A percentile compares a stretch with the other conserved stretches of the same genome.
phyloP scores from a whole-genome alignment of 2,329 filamentous ascomycete species.

The Shiraia sp. region DNA sequence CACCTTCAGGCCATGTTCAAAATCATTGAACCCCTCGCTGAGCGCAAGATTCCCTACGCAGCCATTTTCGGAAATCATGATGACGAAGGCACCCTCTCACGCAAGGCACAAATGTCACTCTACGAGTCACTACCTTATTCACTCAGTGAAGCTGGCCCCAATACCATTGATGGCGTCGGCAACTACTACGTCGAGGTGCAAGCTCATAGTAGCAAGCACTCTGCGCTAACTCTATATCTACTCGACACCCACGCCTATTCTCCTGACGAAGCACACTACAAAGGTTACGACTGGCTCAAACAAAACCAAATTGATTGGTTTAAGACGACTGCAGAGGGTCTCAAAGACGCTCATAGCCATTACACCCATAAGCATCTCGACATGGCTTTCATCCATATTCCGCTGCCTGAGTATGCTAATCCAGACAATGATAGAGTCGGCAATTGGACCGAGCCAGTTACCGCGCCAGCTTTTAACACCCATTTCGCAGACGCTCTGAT shows the following conservation, averaged over 20 bases:
- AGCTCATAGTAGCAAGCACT: constrained; percentile 81
- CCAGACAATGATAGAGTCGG: constrained; percentile 65
- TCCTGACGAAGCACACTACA: constrained; percentile 82
- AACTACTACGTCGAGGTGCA: constrained; percentile 95
- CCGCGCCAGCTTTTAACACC: constrained; percentile 85
- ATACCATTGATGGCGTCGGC: constrained; percentile 83
- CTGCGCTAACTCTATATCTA: constrained; percentile 90
- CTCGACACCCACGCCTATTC: constrained; percentile 92
- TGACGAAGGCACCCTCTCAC: constrained; percentile 81
- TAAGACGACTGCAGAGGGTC: constrained; percentile 70
- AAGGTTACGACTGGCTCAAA: constrained; percentile 98
- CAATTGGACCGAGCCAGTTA: constrained; percentile 79
- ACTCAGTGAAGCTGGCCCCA: constrained; percentile 80
- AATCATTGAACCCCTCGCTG: constrained; percentile 79
- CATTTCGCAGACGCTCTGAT: constrained; percentile 91
- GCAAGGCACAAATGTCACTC: constrained; percentile 79
- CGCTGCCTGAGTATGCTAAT: constrained; percentile 82
- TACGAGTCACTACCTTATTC: constrained; percentile 88
- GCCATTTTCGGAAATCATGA: constrained; percentile 98
- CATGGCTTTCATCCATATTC: constrained; percentile 96
- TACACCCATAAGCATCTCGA: constrained; percentile 95
- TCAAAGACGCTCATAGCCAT: constrained; percentile 72
- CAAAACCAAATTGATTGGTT: constrained; percentile 95
- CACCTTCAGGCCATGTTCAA: constrained; percentile 79
- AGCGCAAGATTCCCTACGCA: constrained; percentile 88